Percentiles rank a stretch among this genome's conserved stretches.
These are phyloP conservation scores for Ophiognomonia clavigignenti-juglandacearum DNA, from an alignment of 2,329 filamentous ascomycete genomes.

Conservation along the genomic window DNA sequence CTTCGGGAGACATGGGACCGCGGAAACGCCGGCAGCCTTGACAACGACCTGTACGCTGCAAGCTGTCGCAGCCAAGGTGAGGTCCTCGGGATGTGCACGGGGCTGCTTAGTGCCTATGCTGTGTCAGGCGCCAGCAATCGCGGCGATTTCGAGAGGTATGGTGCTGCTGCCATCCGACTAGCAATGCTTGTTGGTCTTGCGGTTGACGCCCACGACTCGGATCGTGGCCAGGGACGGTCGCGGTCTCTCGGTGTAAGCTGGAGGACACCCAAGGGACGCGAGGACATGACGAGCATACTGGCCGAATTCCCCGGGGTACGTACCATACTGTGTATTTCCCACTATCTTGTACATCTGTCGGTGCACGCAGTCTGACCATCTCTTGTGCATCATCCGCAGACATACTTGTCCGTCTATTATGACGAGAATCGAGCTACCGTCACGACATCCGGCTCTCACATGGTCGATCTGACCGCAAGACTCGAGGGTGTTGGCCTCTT, in stretches of 20 bases:
- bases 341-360: too few relatives aligned
- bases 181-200: conserved; percentile 32
- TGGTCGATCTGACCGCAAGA: neutral
- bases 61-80: neutral
- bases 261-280: neutral
- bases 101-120: neutral
- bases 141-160: conserved; percentile 29
- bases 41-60: neutral
- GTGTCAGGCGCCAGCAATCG: neutral
- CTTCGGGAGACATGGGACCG: too few relatives aligned
- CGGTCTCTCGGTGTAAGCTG: neutral
- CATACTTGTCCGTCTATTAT: conserved; percentile 1
- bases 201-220: conserved; percentile 31
- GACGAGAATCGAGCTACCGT: conserved; percentile 3
- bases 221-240: conserved; percentile 18
- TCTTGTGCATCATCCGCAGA: too few relatives aligned
- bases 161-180: conserved; percentile 32
- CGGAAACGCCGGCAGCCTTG: neutral
- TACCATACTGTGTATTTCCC: too few relatives aligned
- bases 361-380: too few relatives aligned
- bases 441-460: neutral
- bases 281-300: neutral
- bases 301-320: neutral
- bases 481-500: neutral
- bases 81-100: conserved; percentile 2